phyloP scores from a whole-genome alignment of 495 filamentous ascomycete genomes.

The Haplographium delicatum region DNA sequence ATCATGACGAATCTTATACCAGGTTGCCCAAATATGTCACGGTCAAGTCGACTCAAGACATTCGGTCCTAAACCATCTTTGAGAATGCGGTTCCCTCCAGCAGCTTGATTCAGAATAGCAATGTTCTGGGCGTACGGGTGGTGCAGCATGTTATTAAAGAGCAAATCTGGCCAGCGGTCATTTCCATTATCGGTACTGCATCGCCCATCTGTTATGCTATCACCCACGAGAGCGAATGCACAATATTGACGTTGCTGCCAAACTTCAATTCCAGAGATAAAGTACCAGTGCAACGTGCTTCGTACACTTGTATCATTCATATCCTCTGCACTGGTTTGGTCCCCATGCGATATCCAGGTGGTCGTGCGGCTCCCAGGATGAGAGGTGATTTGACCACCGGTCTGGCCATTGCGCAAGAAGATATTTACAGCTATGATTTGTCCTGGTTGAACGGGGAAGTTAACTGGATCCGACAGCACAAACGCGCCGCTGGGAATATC shows the following conservation, averaged over 20 bases:
- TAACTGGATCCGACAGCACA: slow-evolving; percentile 56
- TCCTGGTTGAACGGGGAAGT: slow-evolving; percentile 43
- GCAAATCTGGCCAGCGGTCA: slow-evolving; percentile 63
- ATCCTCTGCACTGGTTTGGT: slow-evolving; percentile 41
- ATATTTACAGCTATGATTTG: slow-evolving; percentile 52
- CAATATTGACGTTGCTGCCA: slow-evolving; percentile 38
- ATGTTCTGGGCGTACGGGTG: slow-evolving; percentile 34
- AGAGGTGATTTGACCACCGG: slow-evolving; percentile 50
- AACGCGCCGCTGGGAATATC: slow-evolving; percentile 52
- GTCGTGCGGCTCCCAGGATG: slow-evolving; percentile 66
- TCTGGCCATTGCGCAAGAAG: slow-evolving; percentile 53
- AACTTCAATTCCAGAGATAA: slow-evolving; percentile 54
- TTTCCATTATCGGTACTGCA: slow-evolving; percentile 60
- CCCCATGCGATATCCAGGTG: slow-evolving; percentile 48
- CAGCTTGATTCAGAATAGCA: slow-evolving; percentile 63
- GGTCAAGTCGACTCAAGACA: slow-evolving; percentile 54
- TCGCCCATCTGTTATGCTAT: slow-evolving; percentile 69
- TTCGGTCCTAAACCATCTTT: slow-evolving; percentile 57
- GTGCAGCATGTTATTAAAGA: slow-evolving; percentile 46
- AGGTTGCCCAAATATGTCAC: slow-evolving; percentile 54
- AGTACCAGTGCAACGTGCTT: slow-evolving; percentile 44
- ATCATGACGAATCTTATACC: slow-evolving; percentile 59
- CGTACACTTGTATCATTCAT: slow-evolving; percentile 39
- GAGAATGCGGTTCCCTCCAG: slow-evolving; percentile 65
- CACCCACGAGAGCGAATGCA: slow-evolving; percentile 59